A percentile compares a stretch with the other conserved stretches of the same genome.
These are phyloP conservation scores for Sphagnum tenellum DNA, from an alignment of 225 moss, liverwort and hornwort genomes.

Conservation along the genomic window DNA sequence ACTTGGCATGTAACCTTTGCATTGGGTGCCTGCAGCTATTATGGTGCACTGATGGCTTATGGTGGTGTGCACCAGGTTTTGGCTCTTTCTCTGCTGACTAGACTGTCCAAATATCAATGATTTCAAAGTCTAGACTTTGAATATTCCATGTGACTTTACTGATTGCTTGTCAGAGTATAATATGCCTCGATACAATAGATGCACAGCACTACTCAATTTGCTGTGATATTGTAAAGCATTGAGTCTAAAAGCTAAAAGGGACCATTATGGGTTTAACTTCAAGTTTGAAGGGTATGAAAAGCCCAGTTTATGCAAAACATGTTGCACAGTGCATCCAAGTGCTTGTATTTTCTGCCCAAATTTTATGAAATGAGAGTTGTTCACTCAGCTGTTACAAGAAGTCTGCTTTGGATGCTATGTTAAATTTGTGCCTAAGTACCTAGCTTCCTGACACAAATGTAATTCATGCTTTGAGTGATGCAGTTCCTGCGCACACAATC, in stretches of 20 bases:
- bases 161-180: too few relatives aligned
- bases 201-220: background rate
- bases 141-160: background rate
- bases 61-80: slow-evolving; percentile 75
- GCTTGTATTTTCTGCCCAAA: background rate
- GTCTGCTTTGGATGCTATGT: too few relatives aligned
- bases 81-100: slow-evolving; percentile 1
- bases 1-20: background rate
- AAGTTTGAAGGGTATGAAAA: too few relatives aligned
- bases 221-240: background rate
- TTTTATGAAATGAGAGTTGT: too few relatives aligned
- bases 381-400: too few relatives aligned
- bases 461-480: background rate
- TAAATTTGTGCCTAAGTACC: background rate
- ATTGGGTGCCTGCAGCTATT: slow-evolving; percentile 48
- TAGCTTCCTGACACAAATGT: too few relatives aligned
- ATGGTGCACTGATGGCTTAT: slow-evolving; percentile 66
- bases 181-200: background rate
- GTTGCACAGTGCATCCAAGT: too few relatives aligned
- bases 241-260: too few relatives aligned
- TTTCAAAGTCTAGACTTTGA: background rate
- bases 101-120: background rate
- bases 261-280: too few relatives aligned
- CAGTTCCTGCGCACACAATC: slow-evolving; percentile 70
- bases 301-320: too few relatives aligned